These are phyloP conservation scores for Botrytis hyacinthi DNA, from an alignment of 2,329 filamentous ascomycete species.

Conservation along the genomic window DNA sequence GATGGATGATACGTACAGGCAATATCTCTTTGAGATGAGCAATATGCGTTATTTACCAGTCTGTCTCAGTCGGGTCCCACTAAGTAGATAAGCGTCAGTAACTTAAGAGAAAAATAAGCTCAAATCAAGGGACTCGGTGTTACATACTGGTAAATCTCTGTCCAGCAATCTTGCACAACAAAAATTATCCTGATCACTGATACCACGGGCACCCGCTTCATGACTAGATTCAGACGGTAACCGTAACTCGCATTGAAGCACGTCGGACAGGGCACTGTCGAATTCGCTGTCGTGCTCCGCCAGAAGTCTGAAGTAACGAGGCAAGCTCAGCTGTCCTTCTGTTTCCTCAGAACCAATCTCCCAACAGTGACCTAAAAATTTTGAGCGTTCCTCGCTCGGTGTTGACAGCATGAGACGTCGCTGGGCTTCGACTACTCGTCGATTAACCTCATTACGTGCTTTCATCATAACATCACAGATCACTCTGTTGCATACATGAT, in stretches of 20 bases:
- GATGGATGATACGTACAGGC: background rate
- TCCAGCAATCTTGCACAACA: background rate
- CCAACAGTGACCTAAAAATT: background rate
- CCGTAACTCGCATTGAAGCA: background rate
- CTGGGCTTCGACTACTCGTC: background rate
- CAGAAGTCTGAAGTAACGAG: background rate
- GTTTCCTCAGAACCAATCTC: background rate
- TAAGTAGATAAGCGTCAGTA: background rate
- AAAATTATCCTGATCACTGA: background rate
- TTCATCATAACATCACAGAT: background rate
- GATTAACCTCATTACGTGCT: background rate
- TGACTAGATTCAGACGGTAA: rapidly evolving
- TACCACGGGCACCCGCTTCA: background rate
- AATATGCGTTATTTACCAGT: background rate
- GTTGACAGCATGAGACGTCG: background rate
- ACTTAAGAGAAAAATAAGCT: background rate
- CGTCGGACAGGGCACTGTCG: background rate
- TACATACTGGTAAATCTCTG: background rate
- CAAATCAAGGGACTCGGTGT: no score
- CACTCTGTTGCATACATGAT: background rate
- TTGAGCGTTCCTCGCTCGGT: background rate
- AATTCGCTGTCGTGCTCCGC: background rate
- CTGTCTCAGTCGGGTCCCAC: background rate
- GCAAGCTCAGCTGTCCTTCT: background rate
- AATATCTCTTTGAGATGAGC: background rate